Evolutionary conservation across 805 yeast genomes (phyloP), one percentile per base, ranked within the genome.

Genomic region (Candida sonorensis): DNA sequence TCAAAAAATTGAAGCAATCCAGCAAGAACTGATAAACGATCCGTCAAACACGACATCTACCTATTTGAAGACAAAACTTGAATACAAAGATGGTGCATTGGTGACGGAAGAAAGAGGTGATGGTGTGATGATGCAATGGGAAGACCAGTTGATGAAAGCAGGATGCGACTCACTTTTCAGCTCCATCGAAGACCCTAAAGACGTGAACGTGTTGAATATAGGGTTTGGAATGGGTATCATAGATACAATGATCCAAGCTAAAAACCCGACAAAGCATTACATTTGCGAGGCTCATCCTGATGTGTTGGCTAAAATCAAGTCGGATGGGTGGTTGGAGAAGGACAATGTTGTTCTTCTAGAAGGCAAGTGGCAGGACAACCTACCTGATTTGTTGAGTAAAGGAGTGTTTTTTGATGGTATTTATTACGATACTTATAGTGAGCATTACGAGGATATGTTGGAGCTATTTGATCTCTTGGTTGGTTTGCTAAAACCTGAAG

Each of bases 71-170:
- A 72, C 88, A 4, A 67, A 78, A 47, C 61, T 88, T 17, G 77
- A 75, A 44, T 88, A 84, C 52, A 68, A 63, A 25, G 80, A 78
- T 37, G 71, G 67, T 32, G 78, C 92, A 0, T 63, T 88, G 17
- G 62, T 85, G 17, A 90, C 97, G 1, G 67, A 74, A 38, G 79
- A 75, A 16, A 63, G 79, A 31, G 66, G 71, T 29, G 97, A 88
- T 48, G 97, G 96, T 12, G 97, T 88, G 3, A 88, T 88, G 97
- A 88, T 88, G 97, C 81, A 81, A 45, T 88, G 97, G 97, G 97
- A 88, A 53, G 68, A 75, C 4, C 72, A 76, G 14, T 64, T 88
- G 35, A 88, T 88, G 97, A 63, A 68, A 32, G 66, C 78, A 11
- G 94, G 94, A 1, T 81, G 94, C 34, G 77, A 81, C 21, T 62